Evolutionary conservation across 257 asterid species (phyloP), one percentile per base, ranked within the genome.

Genomic region (Fraxinus pennsylvanica): DNA sequence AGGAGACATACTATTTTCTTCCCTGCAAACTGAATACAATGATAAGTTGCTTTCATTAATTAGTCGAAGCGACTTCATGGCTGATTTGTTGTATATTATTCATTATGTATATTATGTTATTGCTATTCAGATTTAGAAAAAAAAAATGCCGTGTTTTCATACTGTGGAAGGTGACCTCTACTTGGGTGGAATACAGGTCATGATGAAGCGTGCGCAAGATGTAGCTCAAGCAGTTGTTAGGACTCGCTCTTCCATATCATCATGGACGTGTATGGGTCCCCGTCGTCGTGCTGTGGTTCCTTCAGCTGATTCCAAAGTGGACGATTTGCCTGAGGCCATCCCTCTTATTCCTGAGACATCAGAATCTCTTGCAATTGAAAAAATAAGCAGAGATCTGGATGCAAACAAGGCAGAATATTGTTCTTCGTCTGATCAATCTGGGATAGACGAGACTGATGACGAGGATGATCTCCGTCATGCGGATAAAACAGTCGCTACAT

Each of bases 211-310:
- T 6, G 98, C 98, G 12, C 97, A 94, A 79, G 91, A 88, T 83
- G 97, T 94, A 61, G 98, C 98, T 80, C 96, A 89, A 77, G 97
- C 97, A 45, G 98, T 94, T 54, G 93, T 90, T 6, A 88, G 89
- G 82, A 90, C 96, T 45, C 94, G 92, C 14, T 67, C 94, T 70
- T 89, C 97, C 47, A 81, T 94, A 74, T 84, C 97, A 41, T 85
- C 96, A 35, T 94, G 98, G 98, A 67, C 96, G 27, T 92, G 98
- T 70, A 90, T 94, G 82, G 98, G 98, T 21, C 96, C 95, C 77
- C 84, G 98, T 17, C 96, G 97, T 45, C 94, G 98, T 43, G 87
- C 83, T 14, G 82, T 85, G 54, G 72, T 86, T 71, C 82, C 91
- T 38, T 43, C 82, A 25, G 74, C 91, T 61, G 86, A 69, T 65